Evolutionary conservation across 2,329 filamentous ascomycete species (phyloP).

Genomic region (Neodidymelliopsis sp.): DNA sequence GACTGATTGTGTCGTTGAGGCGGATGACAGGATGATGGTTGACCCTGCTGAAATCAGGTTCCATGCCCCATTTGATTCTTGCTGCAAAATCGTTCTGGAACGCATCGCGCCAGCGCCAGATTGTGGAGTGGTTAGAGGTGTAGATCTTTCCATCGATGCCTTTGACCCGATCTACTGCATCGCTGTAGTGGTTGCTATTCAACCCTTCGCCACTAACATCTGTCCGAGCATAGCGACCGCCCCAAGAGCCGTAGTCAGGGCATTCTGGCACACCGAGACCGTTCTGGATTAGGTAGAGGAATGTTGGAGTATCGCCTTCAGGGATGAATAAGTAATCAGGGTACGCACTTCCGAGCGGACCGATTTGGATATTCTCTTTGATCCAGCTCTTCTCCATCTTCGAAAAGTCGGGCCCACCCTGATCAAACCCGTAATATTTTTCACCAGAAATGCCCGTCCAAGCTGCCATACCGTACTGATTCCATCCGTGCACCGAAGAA

Average conservation of each 20-base stretch:
- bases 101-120: constrained; percentile 63
- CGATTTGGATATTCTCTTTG: constrained; percentile 62
- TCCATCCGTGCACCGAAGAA: constrained; percentile 63
- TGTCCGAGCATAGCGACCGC: constrained; percentile 54
- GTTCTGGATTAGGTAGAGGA: constrained; percentile 60
- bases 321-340: constrained; percentile 59
- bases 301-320: constrained; percentile 63
- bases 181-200: constrained; percentile 49
- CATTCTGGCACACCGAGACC: constrained; percentile 57
- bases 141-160: constrained; percentile 44
- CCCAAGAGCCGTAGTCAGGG: constrained; percentile 60
- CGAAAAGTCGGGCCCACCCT: constrained; percentile 57
- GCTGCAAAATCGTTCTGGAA: constrained; percentile 62
- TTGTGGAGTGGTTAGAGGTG: constrained; percentile 57
- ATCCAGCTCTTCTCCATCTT: constrained; percentile 62
- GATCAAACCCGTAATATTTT: constrained; percentile 55
- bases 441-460: constrained; percentile 66
- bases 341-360: constrained; percentile 53
- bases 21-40: constrained; percentile 59
- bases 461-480: constrained; percentile 61
- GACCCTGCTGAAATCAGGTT: constrained; percentile 42
- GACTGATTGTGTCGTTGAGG: constrained; percentile 52
- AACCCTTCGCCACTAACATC: constrained; percentile 45
- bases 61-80: constrained; percentile 57
- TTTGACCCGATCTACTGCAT: constrained; percentile 48